Percentiles rank a stretch among this genome's conserved stretches.
Conservation (phyloP, 306 rosid species). For the Sicyos edulis region DNA sequence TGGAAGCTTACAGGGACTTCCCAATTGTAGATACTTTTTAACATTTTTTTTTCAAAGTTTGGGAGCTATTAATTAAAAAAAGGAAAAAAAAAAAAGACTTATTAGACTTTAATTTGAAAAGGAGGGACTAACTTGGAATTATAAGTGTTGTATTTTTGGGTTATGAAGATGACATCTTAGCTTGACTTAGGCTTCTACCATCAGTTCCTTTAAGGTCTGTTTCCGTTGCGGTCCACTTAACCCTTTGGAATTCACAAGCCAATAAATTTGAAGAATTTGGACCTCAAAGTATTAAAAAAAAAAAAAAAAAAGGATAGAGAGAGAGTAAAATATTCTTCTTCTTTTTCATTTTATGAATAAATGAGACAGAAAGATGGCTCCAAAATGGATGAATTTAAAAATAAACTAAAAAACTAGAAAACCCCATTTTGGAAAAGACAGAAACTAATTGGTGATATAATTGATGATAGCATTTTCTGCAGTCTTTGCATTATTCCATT, state of each 20-base stretch:
- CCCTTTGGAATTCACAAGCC: slow-evolving; percentile 8
- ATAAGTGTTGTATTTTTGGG: no score
- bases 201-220: slow-evolving; percentile 1
- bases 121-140: no score
- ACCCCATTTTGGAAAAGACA: slow-evolving; percentile 12
- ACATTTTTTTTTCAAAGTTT: no score
- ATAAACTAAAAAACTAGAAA: not conserved
- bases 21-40: no score
- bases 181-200: not conserved
- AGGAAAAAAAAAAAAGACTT: no score
- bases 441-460: not conserved
- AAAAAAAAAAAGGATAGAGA: not conserved
- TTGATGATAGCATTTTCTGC: not conserved
- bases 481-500: no score
- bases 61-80: no score
- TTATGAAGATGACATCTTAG: not conserved
- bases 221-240: slow-evolving; percentile 13
- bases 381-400: not conserved
- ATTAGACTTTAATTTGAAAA: no score
- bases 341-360: no score
- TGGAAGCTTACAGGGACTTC: no score
- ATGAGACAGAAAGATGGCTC: no score
- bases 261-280: not conserved
- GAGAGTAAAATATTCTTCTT: no score
- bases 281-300: not conserved